These are phyloP conservation scores for Adansonia grandidieri DNA, from an alignment of 441 rosid genomes.

Conservation along the genomic window DNA sequence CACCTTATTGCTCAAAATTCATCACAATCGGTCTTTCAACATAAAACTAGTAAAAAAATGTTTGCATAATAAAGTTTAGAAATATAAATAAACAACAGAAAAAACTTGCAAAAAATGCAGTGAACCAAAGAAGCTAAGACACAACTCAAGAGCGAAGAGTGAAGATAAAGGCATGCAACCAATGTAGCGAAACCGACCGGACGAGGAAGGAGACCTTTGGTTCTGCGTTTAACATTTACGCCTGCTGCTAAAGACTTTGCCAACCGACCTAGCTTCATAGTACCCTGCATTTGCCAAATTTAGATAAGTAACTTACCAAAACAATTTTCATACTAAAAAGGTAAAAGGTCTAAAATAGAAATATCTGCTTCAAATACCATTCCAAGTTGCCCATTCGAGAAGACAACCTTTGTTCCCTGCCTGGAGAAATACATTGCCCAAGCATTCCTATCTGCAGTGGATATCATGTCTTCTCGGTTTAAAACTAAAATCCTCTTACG, in stretches of 20 bases:
- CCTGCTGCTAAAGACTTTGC: constrained; percentile 72
- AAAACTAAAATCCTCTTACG: constrained; percentile 85
- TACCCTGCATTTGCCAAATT: constrained; percentile 57
- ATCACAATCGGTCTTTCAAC: not conserved
- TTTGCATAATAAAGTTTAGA: not conserved
- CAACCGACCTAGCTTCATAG: constrained; percentile 74
- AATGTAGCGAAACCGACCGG: constrained; percentile 48
- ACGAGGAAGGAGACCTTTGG: constrained; percentile 89
- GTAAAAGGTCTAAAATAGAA: not conserved
- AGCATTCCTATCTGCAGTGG: constrained; percentile 81
- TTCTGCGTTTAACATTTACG: constrained; percentile 80
- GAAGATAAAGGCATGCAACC: not conserved
- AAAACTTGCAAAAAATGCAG: not conserved
- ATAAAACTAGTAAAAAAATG: not conserved
- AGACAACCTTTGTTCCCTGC: constrained; percentile 75
- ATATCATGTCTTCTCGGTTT: constrained; percentile 95
- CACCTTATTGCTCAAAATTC: not conserved
- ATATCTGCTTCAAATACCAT: constrained; percentile 50
- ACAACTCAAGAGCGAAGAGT: constrained; percentile 1
- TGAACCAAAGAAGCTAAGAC: constrained; percentile 7
- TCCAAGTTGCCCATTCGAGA: constrained; percentile 80
- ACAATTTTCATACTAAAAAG: constrained; percentile 20
- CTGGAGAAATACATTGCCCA: constrained; percentile 86
- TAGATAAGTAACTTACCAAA: constrained; percentile 21
- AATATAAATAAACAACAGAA: not conserved